Evolutionary conservation across 768 basidiomycete genomes (phyloP).

Genomic region (Boletus bicolor): DNA sequence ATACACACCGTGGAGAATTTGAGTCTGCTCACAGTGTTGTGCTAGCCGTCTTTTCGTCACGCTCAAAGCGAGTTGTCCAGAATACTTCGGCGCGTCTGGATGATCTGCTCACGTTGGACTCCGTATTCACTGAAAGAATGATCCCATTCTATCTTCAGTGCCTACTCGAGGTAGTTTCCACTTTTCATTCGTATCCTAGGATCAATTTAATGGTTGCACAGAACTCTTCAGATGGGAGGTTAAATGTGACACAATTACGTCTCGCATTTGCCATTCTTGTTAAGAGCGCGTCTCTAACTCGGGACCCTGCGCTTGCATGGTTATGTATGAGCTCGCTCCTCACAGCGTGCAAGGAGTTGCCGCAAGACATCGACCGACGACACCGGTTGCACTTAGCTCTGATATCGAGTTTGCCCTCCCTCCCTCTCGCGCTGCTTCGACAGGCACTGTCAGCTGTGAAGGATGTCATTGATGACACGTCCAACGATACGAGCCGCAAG

Average conservation of each 20-base stretch:
- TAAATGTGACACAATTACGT: conserved; percentile 64
- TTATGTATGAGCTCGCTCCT: conserved; percentile 62
- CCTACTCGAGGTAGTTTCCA: conserved; percentile 58
- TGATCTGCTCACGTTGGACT: conserved; percentile 18
- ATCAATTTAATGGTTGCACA: conserved; percentile 25
- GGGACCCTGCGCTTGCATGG: conserved; percentile 55
- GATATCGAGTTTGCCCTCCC: conserved; percentile 60
- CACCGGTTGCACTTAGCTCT: conserved; percentile 65
- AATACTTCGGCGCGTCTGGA: conserved; percentile 1
- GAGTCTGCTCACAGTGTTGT: conserved; percentile 87
- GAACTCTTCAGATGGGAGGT: conserved; percentile 61
- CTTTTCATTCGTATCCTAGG: background rate
- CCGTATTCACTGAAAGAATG: conserved; percentile 49
- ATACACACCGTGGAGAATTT: conserved; percentile 67
- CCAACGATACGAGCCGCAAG: conserved; percentile 30
- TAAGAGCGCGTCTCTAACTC: conserved; percentile 48
- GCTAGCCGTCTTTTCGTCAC: conserved; percentile 66
- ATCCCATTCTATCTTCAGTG: conserved; percentile 73
- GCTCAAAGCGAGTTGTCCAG: conserved; percentile 39
- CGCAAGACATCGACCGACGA: conserved; percentile 22
- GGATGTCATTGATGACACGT: conserved; percentile 30
- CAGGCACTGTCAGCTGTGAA: conserved; percentile 50
- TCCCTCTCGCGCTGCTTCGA: conserved; percentile 56
- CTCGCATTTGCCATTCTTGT: conserved; percentile 76
- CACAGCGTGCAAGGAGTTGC: conserved; percentile 37